These are phyloP conservation scores for Chrysoporthe deuterocubensis DNA, from an alignment of 2,329 filamentous ascomycete species.

Conservation along the genomic window DNA sequence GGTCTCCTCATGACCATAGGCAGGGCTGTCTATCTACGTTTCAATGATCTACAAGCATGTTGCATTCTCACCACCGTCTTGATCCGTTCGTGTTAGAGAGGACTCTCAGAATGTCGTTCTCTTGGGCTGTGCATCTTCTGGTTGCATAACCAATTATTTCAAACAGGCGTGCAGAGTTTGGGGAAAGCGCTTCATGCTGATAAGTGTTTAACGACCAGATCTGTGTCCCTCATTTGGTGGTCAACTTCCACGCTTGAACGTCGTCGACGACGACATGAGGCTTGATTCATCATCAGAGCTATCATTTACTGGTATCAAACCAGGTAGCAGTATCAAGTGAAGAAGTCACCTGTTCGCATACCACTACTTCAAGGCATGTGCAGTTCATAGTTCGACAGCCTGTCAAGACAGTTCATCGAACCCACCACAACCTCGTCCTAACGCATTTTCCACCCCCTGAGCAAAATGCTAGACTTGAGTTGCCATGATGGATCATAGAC, in stretches of 20 bases:
- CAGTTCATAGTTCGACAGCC: no score
- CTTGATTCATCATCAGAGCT: not conserved
- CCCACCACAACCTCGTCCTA: not conserved
- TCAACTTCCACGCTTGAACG: not conserved
- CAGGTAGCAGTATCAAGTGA: no score
- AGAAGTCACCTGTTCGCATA: no score
- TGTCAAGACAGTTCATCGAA: not conserved
- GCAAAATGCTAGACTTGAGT: not conserved
- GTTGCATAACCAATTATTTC: no score
- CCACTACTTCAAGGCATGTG: no score
- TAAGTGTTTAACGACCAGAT: no score
- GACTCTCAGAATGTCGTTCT: no score
- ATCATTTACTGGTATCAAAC: no score
- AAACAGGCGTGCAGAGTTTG: no score
- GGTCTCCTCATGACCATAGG: constrained; percentile 20
- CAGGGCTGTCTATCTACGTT: not conserved
- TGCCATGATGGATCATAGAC: not conserved
- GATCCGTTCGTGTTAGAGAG: no score
- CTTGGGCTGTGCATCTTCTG: no score
- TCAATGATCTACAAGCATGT: not conserved
- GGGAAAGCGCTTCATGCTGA: no score
- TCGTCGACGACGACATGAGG: not conserved
- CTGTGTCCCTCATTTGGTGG: not conserved
- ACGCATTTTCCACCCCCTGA: not conserved
- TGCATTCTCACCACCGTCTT: not conserved